Conservation (phyloP, 106 monocot genomes). For the Dendrobium officinale region DNA sequence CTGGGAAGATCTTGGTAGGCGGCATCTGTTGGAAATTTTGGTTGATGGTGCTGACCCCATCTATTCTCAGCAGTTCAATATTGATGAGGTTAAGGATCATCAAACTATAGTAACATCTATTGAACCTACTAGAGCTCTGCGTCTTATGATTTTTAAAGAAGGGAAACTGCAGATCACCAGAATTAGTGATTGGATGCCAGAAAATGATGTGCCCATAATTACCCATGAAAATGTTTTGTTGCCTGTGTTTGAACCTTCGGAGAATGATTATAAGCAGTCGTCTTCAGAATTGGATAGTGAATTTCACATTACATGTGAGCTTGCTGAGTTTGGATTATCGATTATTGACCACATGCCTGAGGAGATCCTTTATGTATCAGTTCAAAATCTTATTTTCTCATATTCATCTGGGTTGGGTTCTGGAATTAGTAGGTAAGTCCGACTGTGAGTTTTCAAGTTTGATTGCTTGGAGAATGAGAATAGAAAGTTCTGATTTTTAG, state of each 20-base stretch:
- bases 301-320: slow-evolving; percentile 78
- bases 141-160: slow-evolving; percentile 56
- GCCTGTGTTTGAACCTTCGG: slow-evolving; percentile 38
- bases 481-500: not conserved
- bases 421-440: slow-evolving; percentile 73
- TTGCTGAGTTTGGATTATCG: slow-evolving; percentile 76
- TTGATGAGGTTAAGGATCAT: slow-evolving; percentile 74
- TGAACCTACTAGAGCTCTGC: slow-evolving; percentile 47
- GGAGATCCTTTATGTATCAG: slow-evolving; percentile 77
- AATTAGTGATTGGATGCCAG: slow-evolving; percentile 88
- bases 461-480: not conserved
- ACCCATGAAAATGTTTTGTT: slow-evolving; percentile 19
- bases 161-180: slow-evolving; percentile 54
- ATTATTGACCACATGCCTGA: slow-evolving; percentile 89
- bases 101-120: slow-evolving; percentile 35
- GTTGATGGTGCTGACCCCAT: slow-evolving; percentile 66
- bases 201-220: slow-evolving; percentile 24
- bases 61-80: slow-evolving; percentile 56
- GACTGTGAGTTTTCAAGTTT: not conserved
- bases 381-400: slow-evolving; percentile 58
- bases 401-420: slow-evolving; percentile 90
- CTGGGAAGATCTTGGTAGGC: slow-evolving; percentile 92
- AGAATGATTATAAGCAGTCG: slow-evolving; percentile 32
- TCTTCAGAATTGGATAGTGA: slow-evolving; percentile 47
- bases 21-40: slow-evolving; percentile 56